phyloP scores from a whole-genome alignment of 345 rosid species.

The Erucastrum elatum region DNA sequence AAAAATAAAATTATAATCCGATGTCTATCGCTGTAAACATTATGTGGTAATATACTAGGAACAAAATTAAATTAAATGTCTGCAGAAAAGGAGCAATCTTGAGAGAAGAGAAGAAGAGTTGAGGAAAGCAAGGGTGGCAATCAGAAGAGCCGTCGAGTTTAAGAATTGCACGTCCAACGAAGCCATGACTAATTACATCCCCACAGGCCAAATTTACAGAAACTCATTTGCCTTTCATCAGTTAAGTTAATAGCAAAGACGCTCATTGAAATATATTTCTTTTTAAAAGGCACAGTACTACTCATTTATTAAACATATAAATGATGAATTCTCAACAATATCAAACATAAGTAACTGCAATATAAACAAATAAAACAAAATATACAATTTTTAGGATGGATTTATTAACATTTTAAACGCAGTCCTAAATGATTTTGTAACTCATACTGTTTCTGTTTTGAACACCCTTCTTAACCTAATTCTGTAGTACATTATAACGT shows the following conservation, averaged over 20 bases:
- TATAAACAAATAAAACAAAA: not conserved
- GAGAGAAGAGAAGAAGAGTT: slow-evolving; percentile 48
- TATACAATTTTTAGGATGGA: not conserved
- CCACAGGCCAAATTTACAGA: slow-evolving; percentile 60
- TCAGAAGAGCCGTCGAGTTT: slow-evolving; percentile 44
- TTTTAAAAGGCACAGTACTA: not conserved
- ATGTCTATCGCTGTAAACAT: too few relatives aligned
- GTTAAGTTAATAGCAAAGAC: slow-evolving; percentile 43
- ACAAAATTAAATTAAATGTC: slow-evolving; percentile 2
- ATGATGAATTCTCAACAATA: not conserved
- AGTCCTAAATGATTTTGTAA: not conserved
- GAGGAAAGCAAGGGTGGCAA: slow-evolving; percentile 45
- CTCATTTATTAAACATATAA: not conserved
- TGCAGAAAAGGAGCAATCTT: slow-evolving; percentile 35
- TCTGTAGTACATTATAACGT: not conserved
- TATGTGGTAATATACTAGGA: not conserved
- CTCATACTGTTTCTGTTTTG: not conserved
- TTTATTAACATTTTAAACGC: not conserved
- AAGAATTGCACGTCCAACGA: slow-evolving; percentile 47
- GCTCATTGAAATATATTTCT: not conserved
- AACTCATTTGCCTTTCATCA: slow-evolving; percentile 71
- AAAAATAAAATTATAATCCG: too few relatives aligned
- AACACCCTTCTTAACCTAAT: not conserved
- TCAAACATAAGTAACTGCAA: not conserved
- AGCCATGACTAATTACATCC: slow-evolving; percentile 41